A percentile compares a stretch with the other conserved stretches of the same genome.
Conservation (phyloP, 2,329 filamentous ascomycete genomes). For the Sporothrix humicola region DNA sequence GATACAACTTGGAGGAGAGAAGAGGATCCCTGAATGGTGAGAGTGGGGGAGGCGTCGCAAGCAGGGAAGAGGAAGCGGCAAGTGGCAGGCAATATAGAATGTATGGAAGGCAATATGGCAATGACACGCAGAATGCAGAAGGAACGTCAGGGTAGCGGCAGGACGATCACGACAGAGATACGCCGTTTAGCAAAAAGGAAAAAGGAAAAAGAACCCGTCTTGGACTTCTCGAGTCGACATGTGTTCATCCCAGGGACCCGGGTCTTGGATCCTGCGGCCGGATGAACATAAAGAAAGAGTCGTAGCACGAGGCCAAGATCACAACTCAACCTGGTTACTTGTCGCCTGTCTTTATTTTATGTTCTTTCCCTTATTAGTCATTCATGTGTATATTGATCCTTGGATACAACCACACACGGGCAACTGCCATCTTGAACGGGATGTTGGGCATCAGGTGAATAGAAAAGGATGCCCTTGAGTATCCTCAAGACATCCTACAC, state of each 20-base stretch:
- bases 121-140: background rate
- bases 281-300: background rate
- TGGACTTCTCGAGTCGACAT: background rate
- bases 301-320: background rate
- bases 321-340: background rate
- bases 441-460: background rate
- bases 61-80: background rate
- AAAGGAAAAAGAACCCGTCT: background rate
- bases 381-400: background rate
- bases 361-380: background rate
- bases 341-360: background rate
- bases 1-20: background rate
- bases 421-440: background rate
- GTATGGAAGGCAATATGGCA: constrained; percentile 19
- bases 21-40: background rate
- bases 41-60: constrained; percentile 16
- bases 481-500: background rate
- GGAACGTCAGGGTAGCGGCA: background rate
- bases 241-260: constrained; percentile 16
- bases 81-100: background rate
- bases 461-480: background rate
- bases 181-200: background rate
- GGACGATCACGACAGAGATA: background rate
- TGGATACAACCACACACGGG: background rate
- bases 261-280: background rate